Percentiles rank a stretch among this genome's conserved stretches.
These are phyloP conservation scores for Fusarium bulbicola DNA, from an alignment of 2,329 filamentous ascomycete genomes.

Conservation along the genomic window DNA sequence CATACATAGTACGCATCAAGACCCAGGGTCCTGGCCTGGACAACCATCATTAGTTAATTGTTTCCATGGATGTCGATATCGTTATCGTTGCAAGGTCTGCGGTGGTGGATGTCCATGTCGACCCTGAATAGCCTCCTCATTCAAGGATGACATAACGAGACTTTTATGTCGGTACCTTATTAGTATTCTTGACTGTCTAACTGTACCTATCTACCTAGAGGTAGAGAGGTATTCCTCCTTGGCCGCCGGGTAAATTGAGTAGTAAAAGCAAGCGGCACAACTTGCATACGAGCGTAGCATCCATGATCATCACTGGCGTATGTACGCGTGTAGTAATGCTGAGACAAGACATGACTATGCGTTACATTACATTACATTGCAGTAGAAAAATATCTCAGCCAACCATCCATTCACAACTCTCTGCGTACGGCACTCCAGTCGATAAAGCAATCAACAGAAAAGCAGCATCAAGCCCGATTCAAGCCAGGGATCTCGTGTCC, in stretches of 20 bases:
- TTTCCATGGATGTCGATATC: not conserved
- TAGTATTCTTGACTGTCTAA: not conserved
- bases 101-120: conserved; percentile 14
- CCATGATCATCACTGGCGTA: conserved; percentile 1
- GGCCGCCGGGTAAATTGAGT: not conserved
- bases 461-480: not conserved
- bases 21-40: not conserved
- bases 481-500: conserved; percentile 25
- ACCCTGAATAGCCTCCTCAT: not conserved
- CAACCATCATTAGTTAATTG: not conserved
- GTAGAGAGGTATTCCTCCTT: not conserved
- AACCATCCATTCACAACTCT: not conserved
- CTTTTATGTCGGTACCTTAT: not conserved
- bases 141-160: conserved; percentile 7
- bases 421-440: not conserved
- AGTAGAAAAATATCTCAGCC: not conserved
- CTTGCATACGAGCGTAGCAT: conserved; percentile 22
- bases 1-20: not conserved
- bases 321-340: conserved; percentile 17
- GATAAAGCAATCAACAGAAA: not conserved
- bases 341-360: conserved; percentile 28
- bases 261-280: conserved; percentile 5
- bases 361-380: not conserved
- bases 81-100: not conserved
- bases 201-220: not conserved